Evolutionary conservation across 2,329 filamentous ascomycete genomes (phyloP).

Genomic region (Sporothrix schenckii): DNA sequence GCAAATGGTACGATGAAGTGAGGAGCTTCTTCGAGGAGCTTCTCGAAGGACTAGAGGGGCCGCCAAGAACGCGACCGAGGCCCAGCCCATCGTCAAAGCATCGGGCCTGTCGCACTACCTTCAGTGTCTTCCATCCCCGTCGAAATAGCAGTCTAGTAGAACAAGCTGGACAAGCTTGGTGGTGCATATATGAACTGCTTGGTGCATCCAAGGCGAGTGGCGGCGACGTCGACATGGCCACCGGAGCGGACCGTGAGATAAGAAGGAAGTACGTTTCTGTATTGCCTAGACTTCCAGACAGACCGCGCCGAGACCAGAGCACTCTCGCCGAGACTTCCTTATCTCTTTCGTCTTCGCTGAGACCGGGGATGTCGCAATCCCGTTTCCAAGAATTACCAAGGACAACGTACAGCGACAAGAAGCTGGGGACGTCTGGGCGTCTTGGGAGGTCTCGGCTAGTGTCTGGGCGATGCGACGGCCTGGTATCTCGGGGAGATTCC

Average conservation of each 20-base stretch:
- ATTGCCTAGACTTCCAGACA: neutral
- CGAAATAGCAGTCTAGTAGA: too few species aligned
- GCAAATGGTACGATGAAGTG: too few species aligned
- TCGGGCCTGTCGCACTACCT: too few species aligned
- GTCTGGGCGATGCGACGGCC: slow-evolving; percentile 15
- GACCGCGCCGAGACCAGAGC: neutral
- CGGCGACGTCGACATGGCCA: neutral
- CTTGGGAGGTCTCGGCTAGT: slow-evolving; percentile 25
- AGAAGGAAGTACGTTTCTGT: neutral
- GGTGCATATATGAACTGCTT: neutral
- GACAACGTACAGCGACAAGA: slow-evolving; percentile 21
- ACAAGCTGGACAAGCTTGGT: too few species aligned
- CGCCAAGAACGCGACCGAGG: too few species aligned
- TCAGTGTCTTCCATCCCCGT: too few species aligned
- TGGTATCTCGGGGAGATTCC: slow-evolving; percentile 11
- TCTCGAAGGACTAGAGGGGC: too few species aligned
- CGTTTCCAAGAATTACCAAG: slow-evolving; percentile 26
- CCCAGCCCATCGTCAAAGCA: too few species aligned
- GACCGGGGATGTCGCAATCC: neutral
- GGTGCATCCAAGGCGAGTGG: neutral
- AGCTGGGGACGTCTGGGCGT: neutral
- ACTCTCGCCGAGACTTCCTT: slow-evolving; percentile 5
- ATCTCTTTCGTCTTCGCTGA: neutral
- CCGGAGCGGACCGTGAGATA: slow-evolving; percentile 17
- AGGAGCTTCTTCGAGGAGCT: too few species aligned